Percentiles rank a stretch among this genome's conserved stretches.
Conservation (phyloP, 2,329 filamentous ascomycete genomes). For the Xylaria sp. region DNA sequence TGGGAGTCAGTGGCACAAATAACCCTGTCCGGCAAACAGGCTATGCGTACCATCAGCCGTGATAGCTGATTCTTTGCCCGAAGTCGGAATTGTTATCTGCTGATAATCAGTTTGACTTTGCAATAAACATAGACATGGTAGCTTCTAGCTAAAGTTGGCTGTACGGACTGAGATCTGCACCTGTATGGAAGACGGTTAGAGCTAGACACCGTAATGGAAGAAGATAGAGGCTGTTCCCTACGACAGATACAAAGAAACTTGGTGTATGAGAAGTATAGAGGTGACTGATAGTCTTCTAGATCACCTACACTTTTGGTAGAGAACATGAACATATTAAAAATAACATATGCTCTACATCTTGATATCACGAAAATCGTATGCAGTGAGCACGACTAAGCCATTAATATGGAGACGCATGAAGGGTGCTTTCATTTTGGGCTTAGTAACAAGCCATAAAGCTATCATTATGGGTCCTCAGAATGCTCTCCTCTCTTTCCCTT, state of each 20-base stretch:
- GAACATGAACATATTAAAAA: not conserved
- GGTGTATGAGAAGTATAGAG: too few relatives aligned
- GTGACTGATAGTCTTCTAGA: too few relatives aligned
- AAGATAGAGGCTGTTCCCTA: too few relatives aligned
- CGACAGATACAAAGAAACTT: too few relatives aligned
- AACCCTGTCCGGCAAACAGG: not conserved
- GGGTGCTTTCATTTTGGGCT: slow-evolving; percentile 30
- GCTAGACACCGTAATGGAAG: too few relatives aligned
- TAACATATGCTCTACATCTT: not conserved
- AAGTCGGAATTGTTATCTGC: not conserved
- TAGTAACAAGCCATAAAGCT: slow-evolving; percentile 23
- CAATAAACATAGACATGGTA: not conserved
- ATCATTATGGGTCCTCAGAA: slow-evolving; percentile 15
- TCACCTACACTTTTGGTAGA: too few relatives aligned
- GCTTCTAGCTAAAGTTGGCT: not conserved
- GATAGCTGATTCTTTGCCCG: not conserved
- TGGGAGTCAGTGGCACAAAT: not conserved
- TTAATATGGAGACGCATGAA: slow-evolving; percentile 17
- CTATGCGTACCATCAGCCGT: not conserved
- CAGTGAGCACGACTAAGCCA: not conserved
- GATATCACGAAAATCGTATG: not conserved
- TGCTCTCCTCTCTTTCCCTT: not conserved
- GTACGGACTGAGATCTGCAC: too few relatives aligned
- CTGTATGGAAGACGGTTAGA: too few relatives aligned
- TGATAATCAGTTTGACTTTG: not conserved